These are phyloP conservation scores for Fusarium illudens DNA, from an alignment of 2,329 filamentous ascomycete species.

Conservation along the genomic window DNA sequence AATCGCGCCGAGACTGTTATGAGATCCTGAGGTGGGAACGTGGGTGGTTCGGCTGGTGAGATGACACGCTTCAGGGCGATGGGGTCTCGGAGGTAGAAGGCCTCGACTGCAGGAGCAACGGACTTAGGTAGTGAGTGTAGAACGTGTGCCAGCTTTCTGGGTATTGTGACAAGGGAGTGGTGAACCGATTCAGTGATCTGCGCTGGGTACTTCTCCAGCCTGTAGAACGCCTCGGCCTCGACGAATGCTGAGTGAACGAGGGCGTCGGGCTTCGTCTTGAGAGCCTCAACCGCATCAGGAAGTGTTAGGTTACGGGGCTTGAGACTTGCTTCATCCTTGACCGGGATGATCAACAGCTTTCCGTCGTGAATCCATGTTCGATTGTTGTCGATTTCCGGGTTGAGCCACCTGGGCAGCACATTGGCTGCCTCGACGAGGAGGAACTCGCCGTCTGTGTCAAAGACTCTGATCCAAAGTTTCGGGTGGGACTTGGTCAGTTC, in stretches of 20 bases:
- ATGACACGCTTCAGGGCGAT: conserved; percentile 75
- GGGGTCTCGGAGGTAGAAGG: conserved; percentile 91
- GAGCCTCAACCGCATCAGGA: conserved; percentile 67
- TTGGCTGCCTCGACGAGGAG: conserved; percentile 93
- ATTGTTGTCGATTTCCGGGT: conserved; percentile 86
- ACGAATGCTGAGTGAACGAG: conserved; percentile 78
- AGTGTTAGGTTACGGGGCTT: conserved; percentile 64
- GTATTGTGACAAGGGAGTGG: conserved; percentile 75
- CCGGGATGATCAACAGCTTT: conserved; percentile 76
- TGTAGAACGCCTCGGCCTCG: conserved; percentile 90
- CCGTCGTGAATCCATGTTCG: conserved; percentile 89
- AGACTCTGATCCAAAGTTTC: conserved; percentile 81
- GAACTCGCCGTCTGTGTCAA: conserved; percentile 93
- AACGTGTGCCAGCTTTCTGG: conserved; percentile 82
- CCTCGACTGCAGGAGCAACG: conserved; percentile 85
- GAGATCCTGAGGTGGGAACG: conserved; percentile 80
- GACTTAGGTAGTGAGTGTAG: conserved; percentile 78
- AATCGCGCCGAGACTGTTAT: conserved; percentile 83
- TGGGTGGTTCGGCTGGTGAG: conserved; percentile 60
- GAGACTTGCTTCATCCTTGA: conserved; percentile 46
- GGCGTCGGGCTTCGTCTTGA: conserved; percentile 63
- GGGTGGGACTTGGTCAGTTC: conserved; percentile 79
- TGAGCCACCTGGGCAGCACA: conserved; percentile 87
- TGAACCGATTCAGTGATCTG: conserved; percentile 82
- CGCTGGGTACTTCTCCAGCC: conserved; percentile 81